Evolutionary conservation across 371 early-diverging fungal genomes (phyloP).

Genomic region (Mucor piriformis): DNA sequence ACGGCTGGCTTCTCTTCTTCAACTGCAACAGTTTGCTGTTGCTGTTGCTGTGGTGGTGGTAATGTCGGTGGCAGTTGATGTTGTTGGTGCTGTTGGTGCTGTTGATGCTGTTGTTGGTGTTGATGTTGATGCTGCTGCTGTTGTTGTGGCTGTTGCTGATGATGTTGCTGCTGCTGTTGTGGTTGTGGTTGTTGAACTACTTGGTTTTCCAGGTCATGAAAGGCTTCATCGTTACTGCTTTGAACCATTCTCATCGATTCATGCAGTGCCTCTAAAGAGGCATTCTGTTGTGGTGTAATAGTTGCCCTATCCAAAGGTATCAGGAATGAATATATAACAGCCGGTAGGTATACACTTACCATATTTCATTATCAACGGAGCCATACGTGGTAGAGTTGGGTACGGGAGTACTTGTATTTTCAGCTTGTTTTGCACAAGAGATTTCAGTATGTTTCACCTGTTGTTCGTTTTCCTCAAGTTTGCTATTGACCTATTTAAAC

Average conservation of each 20-base stretch:
- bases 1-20: slow-evolving; percentile 48
- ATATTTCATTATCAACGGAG: slow-evolving; percentile 8
- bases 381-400: not conserved
- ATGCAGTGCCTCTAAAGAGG: slow-evolving; percentile 26
- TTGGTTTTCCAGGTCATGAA: not conserved
- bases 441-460: not conserved
- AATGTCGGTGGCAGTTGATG: not conserved
- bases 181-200: not conserved
- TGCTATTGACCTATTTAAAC: not conserved
- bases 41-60: slow-evolving; percentile 7
- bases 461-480: not conserved
- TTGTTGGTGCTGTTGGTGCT: not conserved
- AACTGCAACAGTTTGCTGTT: slow-evolving; percentile 1
- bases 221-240: not conserved
- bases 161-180: not conserved
- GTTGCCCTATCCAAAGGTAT: slow-evolving; percentile 4
- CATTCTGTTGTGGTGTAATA: slow-evolving; percentile 24
- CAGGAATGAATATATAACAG: not conserved
- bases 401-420: not conserved
- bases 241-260: slow-evolving; percentile 19
- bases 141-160: slow-evolving; percentile 6
- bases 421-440: not conserved
- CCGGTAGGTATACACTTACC: not conserved
- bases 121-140: not conserved
- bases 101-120: not conserved